phyloP scores from a whole-genome alignment of 176 grass and related monocot species.

The Hordeum marinum region DNA sequence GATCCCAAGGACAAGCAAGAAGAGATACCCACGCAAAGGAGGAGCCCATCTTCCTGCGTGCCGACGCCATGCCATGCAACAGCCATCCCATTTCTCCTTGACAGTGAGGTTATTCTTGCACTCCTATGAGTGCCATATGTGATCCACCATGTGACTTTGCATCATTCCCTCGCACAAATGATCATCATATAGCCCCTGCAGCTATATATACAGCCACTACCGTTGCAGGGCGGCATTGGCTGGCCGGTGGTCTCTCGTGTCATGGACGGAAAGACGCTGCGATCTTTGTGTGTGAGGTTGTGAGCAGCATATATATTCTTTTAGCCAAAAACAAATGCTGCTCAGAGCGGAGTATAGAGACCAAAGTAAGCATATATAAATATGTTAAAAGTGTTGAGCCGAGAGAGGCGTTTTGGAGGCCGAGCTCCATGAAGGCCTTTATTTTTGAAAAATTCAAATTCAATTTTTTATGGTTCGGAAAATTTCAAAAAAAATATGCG shows the following conservation, averaged over 20 bases:
- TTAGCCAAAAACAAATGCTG: not conserved
- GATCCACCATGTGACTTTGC: conserved; percentile 12
- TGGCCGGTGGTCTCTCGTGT: not conserved
- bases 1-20: conserved; percentile 6
- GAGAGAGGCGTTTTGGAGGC: too few relatives aligned
- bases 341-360: too few relatives aligned
- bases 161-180: conserved; percentile 39
- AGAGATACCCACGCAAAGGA: conserved; percentile 24
- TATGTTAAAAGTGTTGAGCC: too few relatives aligned
- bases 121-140: not conserved
- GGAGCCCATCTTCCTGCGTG: not conserved
- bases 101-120: not conserved
- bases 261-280: not conserved
- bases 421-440: too few relatives aligned
- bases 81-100: conserved; percentile 10
- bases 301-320: not conserved
- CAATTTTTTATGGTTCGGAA: too few relatives aligned
- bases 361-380: too few relatives aligned
- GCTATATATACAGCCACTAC: not conserved
- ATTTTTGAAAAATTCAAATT: too few relatives aligned
- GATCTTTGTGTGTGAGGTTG: not conserved
- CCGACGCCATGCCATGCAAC: not conserved
- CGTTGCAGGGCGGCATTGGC: not conserved
- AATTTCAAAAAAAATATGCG: too few relatives aligned
- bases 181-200: conserved; percentile 8